phyloP scores from a whole-genome alignment of 1,284 basidiomycete species.

The Fomitopsis betulina region DNA sequence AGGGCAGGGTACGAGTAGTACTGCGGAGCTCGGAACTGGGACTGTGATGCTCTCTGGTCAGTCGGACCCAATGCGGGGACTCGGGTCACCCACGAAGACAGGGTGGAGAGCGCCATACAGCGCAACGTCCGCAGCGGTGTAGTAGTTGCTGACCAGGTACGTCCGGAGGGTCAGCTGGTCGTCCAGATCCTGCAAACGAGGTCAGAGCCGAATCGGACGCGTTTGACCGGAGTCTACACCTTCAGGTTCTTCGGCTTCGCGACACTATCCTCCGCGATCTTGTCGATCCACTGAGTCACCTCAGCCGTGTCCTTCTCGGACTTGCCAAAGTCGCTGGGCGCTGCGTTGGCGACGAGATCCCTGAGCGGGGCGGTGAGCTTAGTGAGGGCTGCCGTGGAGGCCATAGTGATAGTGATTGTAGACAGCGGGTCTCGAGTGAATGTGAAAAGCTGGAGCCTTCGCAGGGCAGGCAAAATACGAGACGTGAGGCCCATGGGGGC shows the following conservation, averaged over 20 bases:
- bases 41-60: conserved; percentile 35
- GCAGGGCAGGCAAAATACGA: conserved; percentile 9
- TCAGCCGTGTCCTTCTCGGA: conserved; percentile 60
- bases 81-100: conserved; percentile 54
- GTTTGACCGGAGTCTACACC: conserved; percentile 28
- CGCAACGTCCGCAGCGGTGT: conserved; percentile 85
- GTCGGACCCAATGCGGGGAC: background rate
- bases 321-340: conserved; percentile 43
- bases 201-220: background rate
- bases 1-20: conserved; percentile 77
- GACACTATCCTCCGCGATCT: conserved; percentile 48
- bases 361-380: conserved; percentile 51
- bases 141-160: conserved; percentile 75
- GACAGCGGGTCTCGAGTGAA: background rate
- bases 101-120: conserved; percentile 83
- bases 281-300: conserved; percentile 66
- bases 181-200: conserved; percentile 58
- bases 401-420: conserved; percentile 42
- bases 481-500: conserved; percentile 20
- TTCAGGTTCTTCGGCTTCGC: conserved; percentile 44
- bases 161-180: conserved; percentile 72
- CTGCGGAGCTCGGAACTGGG: conserved; percentile 58
- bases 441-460: background rate
- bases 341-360: conserved; percentile 51
- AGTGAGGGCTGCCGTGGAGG: conserved; percentile 46